These are phyloP conservation scores for Boletellus emodensis DNA, from an alignment of 768 basidiomycete species.

Conservation along the genomic window DNA sequence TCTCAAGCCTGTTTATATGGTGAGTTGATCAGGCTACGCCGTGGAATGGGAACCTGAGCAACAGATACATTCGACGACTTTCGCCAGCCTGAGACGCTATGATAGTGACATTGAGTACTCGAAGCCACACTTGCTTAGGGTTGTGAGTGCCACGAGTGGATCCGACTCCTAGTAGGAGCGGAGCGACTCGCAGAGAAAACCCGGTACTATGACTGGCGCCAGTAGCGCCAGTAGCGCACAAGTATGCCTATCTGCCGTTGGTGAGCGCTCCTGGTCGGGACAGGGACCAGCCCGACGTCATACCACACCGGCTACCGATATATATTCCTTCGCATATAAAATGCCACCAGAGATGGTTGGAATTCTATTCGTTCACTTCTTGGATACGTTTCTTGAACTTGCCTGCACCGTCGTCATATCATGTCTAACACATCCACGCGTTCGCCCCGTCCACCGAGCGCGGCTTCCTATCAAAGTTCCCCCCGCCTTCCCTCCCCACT, in stretches of 20 bases:
- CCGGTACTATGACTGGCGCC: background rate
- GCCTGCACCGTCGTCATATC: background rate
- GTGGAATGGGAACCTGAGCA: too few relatives aligned
- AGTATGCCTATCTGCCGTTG: background rate
- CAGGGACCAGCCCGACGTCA: slow-evolving; percentile 10
- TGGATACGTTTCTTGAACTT: background rate
- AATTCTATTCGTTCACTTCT: background rate
- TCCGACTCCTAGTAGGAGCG: background rate
- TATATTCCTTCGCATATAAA: slow-evolving; percentile 15
- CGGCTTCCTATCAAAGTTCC: slow-evolving; percentile 7
- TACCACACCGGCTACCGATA: background rate
- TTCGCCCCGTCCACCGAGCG: slow-evolving; percentile 11
- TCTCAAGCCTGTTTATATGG: too few relatives aligned
- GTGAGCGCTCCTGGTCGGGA: background rate
- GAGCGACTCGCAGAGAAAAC: background rate
- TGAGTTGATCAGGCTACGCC: too few relatives aligned
- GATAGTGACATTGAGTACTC: too few relatives aligned
- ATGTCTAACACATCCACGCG: slow-evolving; percentile 7
- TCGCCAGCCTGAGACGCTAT: too few relatives aligned
- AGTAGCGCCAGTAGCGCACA: background rate
- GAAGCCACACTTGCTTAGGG: too few relatives aligned
- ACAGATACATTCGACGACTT: too few relatives aligned
- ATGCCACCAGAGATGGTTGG: slow-evolving; percentile 1
- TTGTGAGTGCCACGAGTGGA: too few relatives aligned
- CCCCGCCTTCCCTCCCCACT: slow-evolving; percentile 25